These are phyloP conservation scores for Extremus antarcticus DNA, from an alignment of 495 filamentous ascomycete species.

Conservation along the genomic window DNA sequence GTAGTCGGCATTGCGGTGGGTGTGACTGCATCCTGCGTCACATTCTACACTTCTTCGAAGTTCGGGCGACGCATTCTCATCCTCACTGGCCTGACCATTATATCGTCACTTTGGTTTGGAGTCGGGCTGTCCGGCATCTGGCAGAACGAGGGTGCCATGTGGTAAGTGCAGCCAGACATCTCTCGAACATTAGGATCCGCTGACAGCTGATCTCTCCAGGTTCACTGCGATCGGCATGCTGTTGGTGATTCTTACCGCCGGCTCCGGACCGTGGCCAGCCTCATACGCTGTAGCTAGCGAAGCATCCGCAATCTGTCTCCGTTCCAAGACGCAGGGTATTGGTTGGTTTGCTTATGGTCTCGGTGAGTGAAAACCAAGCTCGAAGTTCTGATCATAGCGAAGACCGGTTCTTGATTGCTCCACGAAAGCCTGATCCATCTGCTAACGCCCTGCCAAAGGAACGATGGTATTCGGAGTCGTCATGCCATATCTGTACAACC, in stretches of 20 bases:
- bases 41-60: neutral
- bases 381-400: too few species aligned
- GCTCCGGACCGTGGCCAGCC: neutral
- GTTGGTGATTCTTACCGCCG: neutral
- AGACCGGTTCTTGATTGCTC: too few species aligned
- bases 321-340: neutral
- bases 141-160: neutral
- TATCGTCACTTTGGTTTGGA: neutral
- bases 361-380: too few species aligned
- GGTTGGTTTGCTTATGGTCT: neutral
- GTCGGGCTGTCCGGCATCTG: neutral
- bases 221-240: neutral
- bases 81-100: neutral
- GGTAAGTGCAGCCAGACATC: neutral
- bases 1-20: neutral
- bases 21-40: neutral
- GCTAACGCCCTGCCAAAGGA: too few species aligned
- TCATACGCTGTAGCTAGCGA: neutral
- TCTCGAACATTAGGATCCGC: neutral
- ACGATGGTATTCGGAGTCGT: neutral
- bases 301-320: neutral
- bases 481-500: slow-evolving; percentile 8
- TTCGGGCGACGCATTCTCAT: neutral
- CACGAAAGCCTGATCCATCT: too few species aligned
- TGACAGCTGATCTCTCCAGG: neutral